Evolutionary conservation across 1,284 basidiomycete genomes (phyloP).

Genomic region (Fistulinella cinereoalba): DNA sequence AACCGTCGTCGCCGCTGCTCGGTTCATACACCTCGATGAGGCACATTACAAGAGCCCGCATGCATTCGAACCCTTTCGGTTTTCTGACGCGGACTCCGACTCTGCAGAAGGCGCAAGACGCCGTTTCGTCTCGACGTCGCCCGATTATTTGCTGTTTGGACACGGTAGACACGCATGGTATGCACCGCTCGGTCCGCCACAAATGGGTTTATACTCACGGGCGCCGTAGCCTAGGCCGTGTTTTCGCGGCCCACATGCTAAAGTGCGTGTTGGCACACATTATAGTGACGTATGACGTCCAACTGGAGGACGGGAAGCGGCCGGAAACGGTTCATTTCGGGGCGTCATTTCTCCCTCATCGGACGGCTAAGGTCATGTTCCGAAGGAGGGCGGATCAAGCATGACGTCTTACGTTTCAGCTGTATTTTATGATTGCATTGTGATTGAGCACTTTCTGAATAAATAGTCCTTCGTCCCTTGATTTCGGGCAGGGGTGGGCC

Average conservation of each 20-base stretch:
- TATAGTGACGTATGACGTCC: not conserved
- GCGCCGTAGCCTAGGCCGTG: not conserved
- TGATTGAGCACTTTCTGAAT: too few species aligned
- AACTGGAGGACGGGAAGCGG: not conserved
- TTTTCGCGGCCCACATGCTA: not conserved
- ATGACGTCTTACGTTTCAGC: too few species aligned
- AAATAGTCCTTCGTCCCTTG: too few species aligned
- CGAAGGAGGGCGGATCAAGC: too few species aligned
- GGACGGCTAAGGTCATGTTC: too few species aligned
- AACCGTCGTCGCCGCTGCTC: not conserved
- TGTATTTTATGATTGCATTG: too few species aligned
- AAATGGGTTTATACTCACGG: not conserved
- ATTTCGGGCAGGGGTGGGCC: too few species aligned
- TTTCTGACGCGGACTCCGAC: not conserved
- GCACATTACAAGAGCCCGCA: not conserved
- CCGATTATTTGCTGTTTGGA: not conserved
- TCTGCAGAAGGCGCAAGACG: not conserved
- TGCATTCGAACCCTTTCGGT: not conserved
- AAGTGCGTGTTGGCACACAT: not conserved
- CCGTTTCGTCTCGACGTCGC: not conserved
- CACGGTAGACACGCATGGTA: not conserved
- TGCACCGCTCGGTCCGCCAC: not conserved
- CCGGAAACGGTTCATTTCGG: too few species aligned
- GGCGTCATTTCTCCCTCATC: too few species aligned
- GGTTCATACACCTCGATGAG: not conserved